A percentile compares a stretch with the other conserved stretches of the same genome.
These are phyloP conservation scores for Penicillium hesseltinei DNA, from an alignment of 2,329 filamentous ascomycete genomes.

Conservation along the genomic window DNA sequence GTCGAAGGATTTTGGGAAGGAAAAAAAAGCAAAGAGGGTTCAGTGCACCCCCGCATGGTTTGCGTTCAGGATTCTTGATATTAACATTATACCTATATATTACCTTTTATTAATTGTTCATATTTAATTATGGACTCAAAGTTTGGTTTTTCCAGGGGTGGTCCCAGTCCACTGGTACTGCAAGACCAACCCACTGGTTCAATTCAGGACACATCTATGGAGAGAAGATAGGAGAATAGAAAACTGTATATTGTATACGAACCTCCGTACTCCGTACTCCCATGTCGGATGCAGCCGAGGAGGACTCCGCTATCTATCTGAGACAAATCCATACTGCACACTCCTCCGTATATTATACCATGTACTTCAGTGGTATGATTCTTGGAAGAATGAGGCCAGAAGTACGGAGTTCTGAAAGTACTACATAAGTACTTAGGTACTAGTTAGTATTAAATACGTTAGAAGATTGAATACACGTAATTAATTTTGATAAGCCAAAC, in stretches of 20 bases:
- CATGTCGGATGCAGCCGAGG: slow-evolving; percentile 1
- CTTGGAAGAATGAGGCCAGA: neutral
- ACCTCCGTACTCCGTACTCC: neutral
- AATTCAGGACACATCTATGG: neutral
- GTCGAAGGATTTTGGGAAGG: neutral
- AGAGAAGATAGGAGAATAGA: neutral
- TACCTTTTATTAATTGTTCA: neutral
- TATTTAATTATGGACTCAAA: neutral
- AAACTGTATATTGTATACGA: neutral
- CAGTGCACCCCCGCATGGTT: slow-evolving; percentile 17
- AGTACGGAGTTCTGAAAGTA: neutral
- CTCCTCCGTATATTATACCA: neutral
- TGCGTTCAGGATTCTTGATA: neutral
- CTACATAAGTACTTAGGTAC: neutral
- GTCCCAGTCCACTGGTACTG: neutral
- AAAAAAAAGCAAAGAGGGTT: neutral
- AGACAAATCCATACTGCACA: neutral
- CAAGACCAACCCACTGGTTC: neutral
- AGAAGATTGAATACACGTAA: neutral
- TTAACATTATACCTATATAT: neutral
- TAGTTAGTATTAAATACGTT: too few species aligned
- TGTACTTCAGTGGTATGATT: neutral
- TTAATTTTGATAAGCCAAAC: neutral
- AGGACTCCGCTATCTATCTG: neutral
- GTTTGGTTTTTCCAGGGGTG: neutral